These are phyloP conservation scores for Spathaspora gorwiae DNA, from an alignment of 805 yeast species.

Conservation along the genomic window DNA sequence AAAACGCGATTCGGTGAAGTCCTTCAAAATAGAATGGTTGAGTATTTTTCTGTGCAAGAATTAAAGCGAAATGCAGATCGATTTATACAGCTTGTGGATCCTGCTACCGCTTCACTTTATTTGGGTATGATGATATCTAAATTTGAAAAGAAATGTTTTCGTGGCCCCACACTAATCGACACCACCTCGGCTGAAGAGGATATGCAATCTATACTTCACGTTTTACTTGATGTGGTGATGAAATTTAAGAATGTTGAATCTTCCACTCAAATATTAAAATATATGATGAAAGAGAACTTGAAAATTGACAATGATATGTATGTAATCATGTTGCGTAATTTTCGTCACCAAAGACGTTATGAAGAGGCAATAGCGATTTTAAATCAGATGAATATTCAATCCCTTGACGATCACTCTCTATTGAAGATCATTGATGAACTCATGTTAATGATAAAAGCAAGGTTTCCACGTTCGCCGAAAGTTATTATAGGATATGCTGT, in stretches of 20 bases:
- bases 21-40: constrained; percentile 24
- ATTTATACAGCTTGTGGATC: constrained; percentile 21
- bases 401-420: constrained; percentile 15
- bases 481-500: constrained; percentile 34
- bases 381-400: constrained; percentile 24
- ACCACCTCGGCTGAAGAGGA: constrained; percentile 17
- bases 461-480: constrained; percentile 29
- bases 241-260: constrained; percentile 32
- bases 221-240: constrained; percentile 31
- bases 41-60: constrained; percentile 26
- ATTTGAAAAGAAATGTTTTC: constrained; percentile 24
- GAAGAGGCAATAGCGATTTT: constrained; percentile 33
- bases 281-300: constrained; percentile 25
- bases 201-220: constrained; percentile 23
- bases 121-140: constrained; percentile 33
- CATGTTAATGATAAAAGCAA: constrained; percentile 23
- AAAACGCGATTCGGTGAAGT: constrained; percentile 10
- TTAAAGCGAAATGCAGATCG: constrained; percentile 18
- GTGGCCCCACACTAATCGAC: background rate
- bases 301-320: constrained; percentile 20
- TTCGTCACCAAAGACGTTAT: constrained; percentile 23
- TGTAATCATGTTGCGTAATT: constrained; percentile 23
- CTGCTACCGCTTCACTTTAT: constrained; percentile 30
- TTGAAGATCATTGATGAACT: constrained; percentile 24
- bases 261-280: constrained; percentile 28